Evolutionary conservation across 768 basidiomycete genomes (phyloP).

Genomic region (Termitomyces sp.): DNA sequence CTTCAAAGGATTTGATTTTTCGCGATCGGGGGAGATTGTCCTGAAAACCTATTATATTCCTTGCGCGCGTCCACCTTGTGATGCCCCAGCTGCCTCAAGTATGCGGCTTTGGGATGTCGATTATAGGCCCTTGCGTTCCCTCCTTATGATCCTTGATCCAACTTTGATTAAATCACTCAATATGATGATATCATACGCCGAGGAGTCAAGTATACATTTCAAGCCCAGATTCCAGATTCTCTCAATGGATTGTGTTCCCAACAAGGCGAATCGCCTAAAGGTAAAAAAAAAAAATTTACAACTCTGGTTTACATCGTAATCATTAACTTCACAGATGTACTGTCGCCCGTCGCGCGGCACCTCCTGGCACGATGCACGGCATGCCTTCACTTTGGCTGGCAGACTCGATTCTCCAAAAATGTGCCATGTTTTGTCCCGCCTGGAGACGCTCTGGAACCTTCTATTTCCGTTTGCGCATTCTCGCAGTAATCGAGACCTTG

Average conservation of each 20-base stretch:
- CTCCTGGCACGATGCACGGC: constrained; percentile 22
- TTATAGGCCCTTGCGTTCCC: constrained; percentile 16
- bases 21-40: constrained; percentile 18
- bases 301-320: neutral
- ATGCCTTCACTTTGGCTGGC: constrained; percentile 24
- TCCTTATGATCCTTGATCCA: constrained; percentile 20
- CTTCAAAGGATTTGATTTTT: constrained; percentile 24
- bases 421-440: constrained; percentile 13
- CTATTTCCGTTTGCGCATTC: constrained; percentile 24
- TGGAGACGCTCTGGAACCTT: constrained; percentile 24
- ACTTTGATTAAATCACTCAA: constrained; percentile 19
- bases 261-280: constrained; percentile 23
- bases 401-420: constrained; percentile 19
- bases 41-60: constrained; percentile 27
- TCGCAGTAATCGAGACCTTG: constrained; percentile 16
- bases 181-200: constrained; percentile 21
- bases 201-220: constrained; percentile 13
- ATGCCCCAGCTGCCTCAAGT: neutral
- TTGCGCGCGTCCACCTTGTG: constrained; percentile 8
- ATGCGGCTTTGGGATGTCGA: constrained; percentile 19
- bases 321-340: constrained; percentile 18
- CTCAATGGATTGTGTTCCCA: constrained; percentile 23
- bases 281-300: constrained; percentile 4
- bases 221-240: constrained; percentile 24
- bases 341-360: constrained; percentile 21